These are phyloP conservation scores for Botrytis squamosa DNA, from an alignment of 2,329 filamentous ascomycete species.

Conservation along the genomic window DNA sequence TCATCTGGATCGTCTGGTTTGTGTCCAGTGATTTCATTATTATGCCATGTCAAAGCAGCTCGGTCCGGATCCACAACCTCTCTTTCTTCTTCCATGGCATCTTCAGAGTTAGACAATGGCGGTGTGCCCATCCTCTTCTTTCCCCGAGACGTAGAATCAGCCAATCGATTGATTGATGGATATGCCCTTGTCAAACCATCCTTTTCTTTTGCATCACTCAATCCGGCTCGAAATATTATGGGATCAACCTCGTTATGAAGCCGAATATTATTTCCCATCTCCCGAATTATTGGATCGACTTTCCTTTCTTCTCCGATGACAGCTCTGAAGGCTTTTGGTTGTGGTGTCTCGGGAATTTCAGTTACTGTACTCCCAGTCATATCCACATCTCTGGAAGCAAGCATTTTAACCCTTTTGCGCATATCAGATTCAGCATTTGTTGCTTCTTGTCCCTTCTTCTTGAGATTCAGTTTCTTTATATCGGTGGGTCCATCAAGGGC, in stretches of 20 bases:
- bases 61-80: constrained; percentile 40
- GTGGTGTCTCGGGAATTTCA: constrained; percentile 24
- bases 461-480: constrained; percentile 31
- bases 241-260: constrained; percentile 34
- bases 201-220: constrained; percentile 21
- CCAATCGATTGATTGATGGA: constrained; percentile 35
- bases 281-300: constrained; percentile 24
- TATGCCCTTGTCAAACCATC: constrained; percentile 31
- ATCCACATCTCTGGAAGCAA: constrained; percentile 16
- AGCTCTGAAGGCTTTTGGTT: constrained; percentile 24
- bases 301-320: constrained; percentile 24
- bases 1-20: constrained; percentile 64
- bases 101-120: constrained; percentile 24
- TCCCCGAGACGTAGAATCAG: constrained; percentile 35
- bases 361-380: constrained; percentile 6
- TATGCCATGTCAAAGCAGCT: constrained; percentile 64
- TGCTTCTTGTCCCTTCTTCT: constrained; percentile 12
- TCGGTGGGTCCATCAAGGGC: constrained; percentile 27
- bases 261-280: constrained; percentile 24
- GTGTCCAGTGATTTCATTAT: constrained; percentile 67
- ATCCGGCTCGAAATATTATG: constrained; percentile 32
- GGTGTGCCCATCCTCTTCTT: constrained; percentile 34
- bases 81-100: constrained; percentile 18
- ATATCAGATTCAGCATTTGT: constrained; percentile 26
- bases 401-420: constrained; percentile 33